Conservation (phyloP, 2,329 filamentous ascomycete genomes). For the Hypoxylon sp. region DNA sequence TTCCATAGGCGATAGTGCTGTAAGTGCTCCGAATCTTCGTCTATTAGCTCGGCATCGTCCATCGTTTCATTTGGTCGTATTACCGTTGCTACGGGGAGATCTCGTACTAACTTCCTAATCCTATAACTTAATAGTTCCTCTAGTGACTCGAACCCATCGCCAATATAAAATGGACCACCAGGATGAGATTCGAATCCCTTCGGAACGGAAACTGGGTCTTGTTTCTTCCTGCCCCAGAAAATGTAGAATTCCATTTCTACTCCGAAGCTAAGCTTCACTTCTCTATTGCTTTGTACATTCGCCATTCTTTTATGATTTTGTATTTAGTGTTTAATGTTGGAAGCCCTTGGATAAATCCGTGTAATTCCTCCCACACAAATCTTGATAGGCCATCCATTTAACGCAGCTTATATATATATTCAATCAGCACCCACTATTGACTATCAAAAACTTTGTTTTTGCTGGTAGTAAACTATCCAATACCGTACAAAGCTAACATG, state of each 20-base stretch:
- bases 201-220: background rate
- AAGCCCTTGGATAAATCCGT: background rate
- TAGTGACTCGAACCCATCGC: background rate
- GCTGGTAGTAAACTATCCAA: background rate
- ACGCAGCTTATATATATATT: background rate
- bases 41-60: background rate
- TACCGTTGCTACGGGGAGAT: background rate
- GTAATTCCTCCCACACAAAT: background rate
- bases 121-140: background rate
- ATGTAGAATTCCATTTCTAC: slow-evolving; percentile 37
- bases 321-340: background rate
- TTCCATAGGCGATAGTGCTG: background rate
- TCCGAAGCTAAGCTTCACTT: slow-evolving; percentile 30
- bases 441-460: background rate
- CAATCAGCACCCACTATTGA: background rate
- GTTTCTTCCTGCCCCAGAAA: background rate
- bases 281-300: background rate
- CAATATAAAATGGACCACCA: slow-evolving; percentile 8
- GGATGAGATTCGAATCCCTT: slow-evolving; percentile 1
- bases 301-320: background rate
- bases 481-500: background rate
- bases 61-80: background rate
- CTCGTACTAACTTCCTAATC: background rate
- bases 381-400: background rate
- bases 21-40: background rate